Percentiles rank a stretch among this genome's conserved stretches.
Evolutionary conservation across 2,329 filamentous ascomycete genomes (phyloP).

Genomic region (Clarireedia paspali): DNA sequence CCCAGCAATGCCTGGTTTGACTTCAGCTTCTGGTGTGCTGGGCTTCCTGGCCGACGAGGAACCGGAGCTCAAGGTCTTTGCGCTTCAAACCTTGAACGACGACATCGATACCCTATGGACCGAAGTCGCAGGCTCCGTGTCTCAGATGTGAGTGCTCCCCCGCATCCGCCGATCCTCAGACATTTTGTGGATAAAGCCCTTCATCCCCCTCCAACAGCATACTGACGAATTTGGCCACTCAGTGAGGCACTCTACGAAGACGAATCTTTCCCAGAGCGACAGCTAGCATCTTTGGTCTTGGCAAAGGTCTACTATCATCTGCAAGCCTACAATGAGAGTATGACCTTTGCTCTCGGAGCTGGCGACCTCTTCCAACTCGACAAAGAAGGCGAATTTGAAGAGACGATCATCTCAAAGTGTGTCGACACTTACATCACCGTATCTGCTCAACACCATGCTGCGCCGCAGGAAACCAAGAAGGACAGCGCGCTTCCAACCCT

Average conservation of each 20-base stretch:
- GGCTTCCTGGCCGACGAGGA: conserved; percentile 95
- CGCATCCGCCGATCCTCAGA: neutral
- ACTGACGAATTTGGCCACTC: conserved; percentile 14
- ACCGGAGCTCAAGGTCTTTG: conserved; percentile 88
- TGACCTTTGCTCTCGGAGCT: conserved; percentile 93
- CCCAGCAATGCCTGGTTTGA: conserved; percentile 73
- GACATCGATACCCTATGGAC: conserved; percentile 98
- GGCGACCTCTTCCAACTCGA: conserved; percentile 94
- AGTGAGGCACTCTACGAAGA: conserved; percentile 98
- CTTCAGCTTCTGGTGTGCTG: conserved; percentile 88
- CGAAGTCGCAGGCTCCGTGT: conserved; percentile 86
- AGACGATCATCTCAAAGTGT: conserved; percentile 98
- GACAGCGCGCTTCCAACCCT: conserved; percentile 46
- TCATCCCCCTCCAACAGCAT: neutral
- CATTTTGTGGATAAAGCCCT: neutral
- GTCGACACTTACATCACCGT: conserved; percentile 94
- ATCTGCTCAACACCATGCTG: conserved; percentile 50
- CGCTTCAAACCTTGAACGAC: conserved; percentile 88
- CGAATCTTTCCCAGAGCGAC: conserved; percentile 85
- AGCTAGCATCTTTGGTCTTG: conserved; percentile 87
- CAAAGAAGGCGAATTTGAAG: conserved; percentile 87
- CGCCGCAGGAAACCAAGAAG: conserved; percentile 40
- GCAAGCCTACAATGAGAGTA: conserved; percentile 98
- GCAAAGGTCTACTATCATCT: conserved; percentile 99
- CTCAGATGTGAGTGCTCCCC: conserved; percentile 69